Evolutionary conservation across 495 filamentous ascomycete genomes (phyloP), one percentile per base, ranked within the genome.

Genomic region (Sordaria brevicollis): DNA sequence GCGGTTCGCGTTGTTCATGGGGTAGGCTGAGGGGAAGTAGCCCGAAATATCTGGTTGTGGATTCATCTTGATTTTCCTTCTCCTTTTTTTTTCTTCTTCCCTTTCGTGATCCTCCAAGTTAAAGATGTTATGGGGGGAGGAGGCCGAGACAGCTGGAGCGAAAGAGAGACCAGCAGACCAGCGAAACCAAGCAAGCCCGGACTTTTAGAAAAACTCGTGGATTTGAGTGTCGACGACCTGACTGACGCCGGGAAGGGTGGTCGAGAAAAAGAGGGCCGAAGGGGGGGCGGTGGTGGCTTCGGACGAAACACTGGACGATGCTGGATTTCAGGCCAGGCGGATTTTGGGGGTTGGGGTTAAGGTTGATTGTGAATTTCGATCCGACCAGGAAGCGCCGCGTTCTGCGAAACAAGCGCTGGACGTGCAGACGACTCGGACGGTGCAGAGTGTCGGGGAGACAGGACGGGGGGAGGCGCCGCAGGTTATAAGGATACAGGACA

Each of bases 1-100:
- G 71, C 79, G 77, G 70, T 79, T 81, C 19, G 79, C 68, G 49
- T 74, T 68, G 71, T 67, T 73, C 76, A 76, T 74, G 36, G 72
- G 73, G 43, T 77, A 77, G 13, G 71, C 71, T 36, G 74, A 39
- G 43, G 76, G 77, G 69, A 76, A 79, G 43, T 68, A 38, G 66
- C 41, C 65, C 49, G 49, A 57, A 31, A 74, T 67, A 9, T 77
- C 72, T 65, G 73, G 73, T 38, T 80, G 78, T 54, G 76, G 73
- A 67, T 77, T 78, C 78, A 80, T 80, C 33, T 72, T 74, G 43
- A 68, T 34, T 25, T 34, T 67, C 65, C 19, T 57, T 25, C 19
- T 25, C 25, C 31, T 57, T 57, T 38, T 29, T 54, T 31, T 31
- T 17, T 36, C 7, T 29, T 54, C 17, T 31, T 17, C 11, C 7